Conservation (phyloP, 352 stramenopile genomes). For the Globisporangium echinulatum region DNA sequence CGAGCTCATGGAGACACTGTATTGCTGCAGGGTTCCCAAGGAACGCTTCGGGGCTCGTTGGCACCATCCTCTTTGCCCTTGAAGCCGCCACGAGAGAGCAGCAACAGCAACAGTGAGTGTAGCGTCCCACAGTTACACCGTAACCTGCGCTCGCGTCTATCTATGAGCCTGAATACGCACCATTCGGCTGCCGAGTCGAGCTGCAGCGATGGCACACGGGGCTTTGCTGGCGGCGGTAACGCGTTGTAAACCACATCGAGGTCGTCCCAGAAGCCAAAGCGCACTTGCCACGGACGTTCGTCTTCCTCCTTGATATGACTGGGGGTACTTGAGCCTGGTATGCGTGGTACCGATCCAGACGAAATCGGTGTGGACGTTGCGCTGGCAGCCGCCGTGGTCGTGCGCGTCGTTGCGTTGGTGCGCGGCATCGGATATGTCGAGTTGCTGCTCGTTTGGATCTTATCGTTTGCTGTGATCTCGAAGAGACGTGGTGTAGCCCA, state of each 20-base stretch:
- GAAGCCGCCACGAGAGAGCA: not conserved
- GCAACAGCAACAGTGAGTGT: not conserved
- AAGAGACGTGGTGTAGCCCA: no score
- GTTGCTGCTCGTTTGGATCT: no score
- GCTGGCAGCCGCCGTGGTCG: no score
- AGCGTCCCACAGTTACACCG: not conserved
- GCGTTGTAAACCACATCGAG: slow-evolving; percentile 47
- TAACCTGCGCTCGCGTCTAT: no score
- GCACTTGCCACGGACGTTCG: slow-evolving; percentile 28
- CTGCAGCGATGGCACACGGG: slow-evolving; percentile 27
- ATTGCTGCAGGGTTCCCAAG: slow-evolving; percentile 39
- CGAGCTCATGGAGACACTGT: slow-evolving; percentile 18
- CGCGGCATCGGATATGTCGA: no score
- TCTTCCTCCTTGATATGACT: no score
- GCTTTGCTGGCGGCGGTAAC: slow-evolving; percentile 29
- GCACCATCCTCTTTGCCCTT: slow-evolving; percentile 34
- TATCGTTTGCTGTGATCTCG: no score
- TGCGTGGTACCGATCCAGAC: no score
- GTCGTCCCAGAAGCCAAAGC: slow-evolving; percentile 54
- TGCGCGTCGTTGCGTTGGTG: no score
- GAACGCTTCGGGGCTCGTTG: slow-evolving; percentile 28
- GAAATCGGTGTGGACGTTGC: no score
- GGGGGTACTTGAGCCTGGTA: not conserved
- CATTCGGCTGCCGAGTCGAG: slow-evolving; percentile 31
- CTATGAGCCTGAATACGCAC: slow-evolving; percentile 13